Evolutionary conservation across 176 grass and related monocot species (phyloP), one percentile per base, ranked within the genome.

Genomic region (Chrysopogon serrulatus): DNA sequence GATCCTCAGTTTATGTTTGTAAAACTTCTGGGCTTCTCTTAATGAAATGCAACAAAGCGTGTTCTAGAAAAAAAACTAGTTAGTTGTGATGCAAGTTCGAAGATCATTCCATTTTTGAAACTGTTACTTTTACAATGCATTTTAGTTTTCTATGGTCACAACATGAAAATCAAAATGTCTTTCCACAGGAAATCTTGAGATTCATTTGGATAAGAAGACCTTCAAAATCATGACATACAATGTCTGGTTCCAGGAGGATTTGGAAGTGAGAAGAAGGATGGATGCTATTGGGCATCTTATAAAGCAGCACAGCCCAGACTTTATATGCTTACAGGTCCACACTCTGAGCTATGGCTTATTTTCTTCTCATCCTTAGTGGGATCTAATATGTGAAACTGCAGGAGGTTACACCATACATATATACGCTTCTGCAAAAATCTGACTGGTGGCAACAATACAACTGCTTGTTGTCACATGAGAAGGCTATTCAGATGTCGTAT

Each of bases 181-280:
- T 79, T 16, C 27, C 33, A 53, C 71, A 93, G 88, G 63, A 65
- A 74, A 68, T 70, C 40, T 39, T 15, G 44, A 56, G 17, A 15
- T 34, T 62, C 56, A 61, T 83, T 78, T 81, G 44, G 71, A 79
- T 56, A 88, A 80, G 73, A 77, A 79, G 71, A 87, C 65, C 34
- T 76, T 98, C 48, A 93, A 88, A 88, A 83, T 98, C 45, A 90
- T 98, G 85, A 95, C 87, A 81, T 98, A 95, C 81, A 98, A 95
- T 91, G 82, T 98, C 33, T 98, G 96, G 92, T 93, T 98, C 62
- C 79, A 87, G 19, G 92, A 98, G 83, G 95, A 98, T 79, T 56
- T 98, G 72, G 95, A 98, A 83, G 76, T 98, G 57, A 11, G 1
- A 7, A 91, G 76, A 68, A 88, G 91, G 88, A 91, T 97, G 83